phyloP scores from a whole-genome alignment of 176 grass and related monocot species.

The Rhynchospora breviuscula region DNA sequence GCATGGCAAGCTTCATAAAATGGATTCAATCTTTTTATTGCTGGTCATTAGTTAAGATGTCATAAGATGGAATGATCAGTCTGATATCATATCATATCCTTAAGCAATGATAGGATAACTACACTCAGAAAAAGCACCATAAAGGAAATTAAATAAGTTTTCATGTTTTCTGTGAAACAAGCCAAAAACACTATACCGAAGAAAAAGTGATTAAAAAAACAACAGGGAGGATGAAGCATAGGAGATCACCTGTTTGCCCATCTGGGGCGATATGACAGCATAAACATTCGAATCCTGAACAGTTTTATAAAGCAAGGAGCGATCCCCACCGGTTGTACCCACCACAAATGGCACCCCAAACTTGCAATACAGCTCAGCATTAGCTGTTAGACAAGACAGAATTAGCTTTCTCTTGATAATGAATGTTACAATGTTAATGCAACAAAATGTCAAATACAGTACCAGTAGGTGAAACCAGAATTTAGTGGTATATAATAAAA shows the following conservation, averaged over 20 bases:
- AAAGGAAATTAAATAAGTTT: not conserved
- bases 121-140: not conserved
- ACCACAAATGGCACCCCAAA: slow-evolving; percentile 83
- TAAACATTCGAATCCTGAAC: slow-evolving; percentile 68
- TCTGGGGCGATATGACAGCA: slow-evolving; percentile 90
- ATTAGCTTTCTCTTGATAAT: slow-evolving; percentile 4
- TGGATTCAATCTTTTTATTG: not conserved
- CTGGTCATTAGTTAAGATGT: not conserved
- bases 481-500: too few species aligned
- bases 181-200: not conserved
- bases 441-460: not conserved
- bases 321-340: slow-evolving; percentile 83
- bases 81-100: not conserved
- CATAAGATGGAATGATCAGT: not conserved
- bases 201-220: slow-evolving; percentile 9
- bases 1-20: not conserved
- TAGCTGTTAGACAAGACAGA: slow-evolving; percentile 28
- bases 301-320: slow-evolving; percentile 58
- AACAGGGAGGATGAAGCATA: not conserved
- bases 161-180: not conserved
- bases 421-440: not conserved
- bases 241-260: slow-evolving; percentile 78
- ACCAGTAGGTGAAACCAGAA: not conserved
- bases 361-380: slow-evolving; percentile 90
- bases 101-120: not conserved